Evolutionary conservation across 768 basidiomycete genomes (phyloP), one percentile per base, ranked within the genome.

Genomic region (Psilocybe tampanensis): DNA sequence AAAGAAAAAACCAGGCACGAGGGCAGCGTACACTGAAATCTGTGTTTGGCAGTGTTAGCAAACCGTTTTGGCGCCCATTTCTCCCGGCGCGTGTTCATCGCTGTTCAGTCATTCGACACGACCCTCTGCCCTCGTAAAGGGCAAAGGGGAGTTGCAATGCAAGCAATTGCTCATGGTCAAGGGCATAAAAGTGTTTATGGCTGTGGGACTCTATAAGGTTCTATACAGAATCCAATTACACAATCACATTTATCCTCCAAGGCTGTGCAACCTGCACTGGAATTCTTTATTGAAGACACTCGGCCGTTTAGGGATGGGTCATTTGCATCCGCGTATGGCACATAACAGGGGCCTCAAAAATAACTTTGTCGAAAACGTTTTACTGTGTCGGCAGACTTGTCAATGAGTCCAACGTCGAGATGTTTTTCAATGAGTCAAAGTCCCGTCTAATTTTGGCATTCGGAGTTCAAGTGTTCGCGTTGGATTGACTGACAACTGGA

Each of bases 21-120:
- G 26, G 50, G 36, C 44, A 52, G 41, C 29, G 29, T 9, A 4
- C 29, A 12, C 11, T 52, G 42, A 29, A 44, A 53, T 49, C 57
- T 53, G 44, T 59, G 53, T 59, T 59, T 59, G 58, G 58, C 53
- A 59, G 42, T 59, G 58, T 59, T 59, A 55, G 53, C 43, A 45
- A 24, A 29, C 22, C 33, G 29, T 44, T 59, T 55, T 59, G 52
- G 58, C 58, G 58, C 58, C 58, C 58, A 51, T 43, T 56, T 29
- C 43, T 33, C 12, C 9, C 19, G n/a, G n/a, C n/a, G n/a, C n/a
- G 23, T 19, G 29, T 24, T 15, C 26, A n/a, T 19, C 54, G 48
- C 34, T 29, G 4, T 9, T 5, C n/a, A 41, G 34, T 33, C 26
- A 33, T 33, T 32, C 26, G 26, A 19, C 21, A 23, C 45, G 29